Conservation (phyloP, 176 grass and related monocot genomes). For the Phoenix dactylifera region DNA sequence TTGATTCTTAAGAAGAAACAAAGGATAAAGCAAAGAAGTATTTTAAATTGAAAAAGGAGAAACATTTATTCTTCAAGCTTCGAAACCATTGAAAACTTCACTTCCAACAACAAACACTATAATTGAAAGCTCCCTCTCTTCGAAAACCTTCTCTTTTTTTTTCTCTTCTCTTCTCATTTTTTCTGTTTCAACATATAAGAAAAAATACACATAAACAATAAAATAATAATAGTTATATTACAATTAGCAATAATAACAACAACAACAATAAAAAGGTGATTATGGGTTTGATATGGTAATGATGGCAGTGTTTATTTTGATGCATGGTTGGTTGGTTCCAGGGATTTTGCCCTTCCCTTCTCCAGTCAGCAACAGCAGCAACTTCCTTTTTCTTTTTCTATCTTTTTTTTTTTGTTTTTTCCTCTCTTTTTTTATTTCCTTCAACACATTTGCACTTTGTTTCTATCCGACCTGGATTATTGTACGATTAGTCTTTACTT, state of each 20-base stretch:
- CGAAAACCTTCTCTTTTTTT: not conserved
- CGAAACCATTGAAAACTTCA: not conserved
- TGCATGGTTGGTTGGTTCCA: conserved; percentile 46
- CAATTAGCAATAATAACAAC: conserved; percentile 18
- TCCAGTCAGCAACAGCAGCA: conserved; percentile 9
- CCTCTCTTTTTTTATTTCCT: not conserved
- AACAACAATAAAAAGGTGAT: conserved; percentile 32
- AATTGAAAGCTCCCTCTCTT: not conserved
- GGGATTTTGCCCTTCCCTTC: conserved; percentile 22
- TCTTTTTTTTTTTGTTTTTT: not conserved
- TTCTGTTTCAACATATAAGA: not conserved
- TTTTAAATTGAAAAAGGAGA: too few relatives aligned
- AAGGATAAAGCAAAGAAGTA: too few relatives aligned
- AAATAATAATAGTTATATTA: conserved; percentile 6
- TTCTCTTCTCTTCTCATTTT: not conserved
- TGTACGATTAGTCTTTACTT: not conserved
- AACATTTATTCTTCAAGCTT: not conserved
- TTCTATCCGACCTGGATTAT: conserved; percentile 6
- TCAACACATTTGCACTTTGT: conserved; percentile 1
- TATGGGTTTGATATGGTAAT: conserved; percentile 42
- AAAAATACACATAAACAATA: conserved; percentile 13
- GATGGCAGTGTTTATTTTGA: conserved; percentile 40
- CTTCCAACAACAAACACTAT: not conserved
- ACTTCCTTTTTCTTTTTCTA: conserved; percentile 7
- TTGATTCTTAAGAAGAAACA: too few relatives aligned